A percentile compares a stretch with the other conserved stretches of the same genome.
Evolutionary conservation across 805 yeast genomes (phyloP).

Genomic region (Candida pseudoglaebosa): DNA sequence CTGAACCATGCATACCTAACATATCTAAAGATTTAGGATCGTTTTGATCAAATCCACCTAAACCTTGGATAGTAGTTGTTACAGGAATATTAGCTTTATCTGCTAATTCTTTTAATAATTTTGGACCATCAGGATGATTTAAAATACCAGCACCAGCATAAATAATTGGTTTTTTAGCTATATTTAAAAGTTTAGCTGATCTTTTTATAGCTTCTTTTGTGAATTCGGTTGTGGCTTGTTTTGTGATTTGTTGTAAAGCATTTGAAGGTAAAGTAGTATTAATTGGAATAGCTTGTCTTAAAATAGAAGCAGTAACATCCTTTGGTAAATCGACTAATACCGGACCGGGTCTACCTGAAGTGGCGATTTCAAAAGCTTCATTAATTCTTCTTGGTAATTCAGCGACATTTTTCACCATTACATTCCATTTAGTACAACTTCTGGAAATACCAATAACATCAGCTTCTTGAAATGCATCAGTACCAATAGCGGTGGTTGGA

Average conservation of each 20-base stretch:
- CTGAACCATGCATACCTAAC: slow-evolving; percentile 98
- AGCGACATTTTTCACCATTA: slow-evolving; percentile 92
- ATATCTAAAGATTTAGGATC: slow-evolving; percentile 89
- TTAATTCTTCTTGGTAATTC: slow-evolving; percentile 94
- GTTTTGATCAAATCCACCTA: slow-evolving; percentile 91
- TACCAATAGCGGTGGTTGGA: slow-evolving; percentile 91
- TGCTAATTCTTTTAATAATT: slow-evolving; percentile 72
- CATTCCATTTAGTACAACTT: slow-evolving; percentile 98
- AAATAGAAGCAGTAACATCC: slow-evolving; percentile 92
- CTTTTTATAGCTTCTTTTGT: slow-evolving; percentile 69
- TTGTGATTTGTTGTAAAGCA: slow-evolving; percentile 67
- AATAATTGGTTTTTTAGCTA: slow-evolving; percentile 81
- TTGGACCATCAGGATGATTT: slow-evolving; percentile 77
- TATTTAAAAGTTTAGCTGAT: slow-evolving; percentile 74
- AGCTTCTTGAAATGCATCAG: slow-evolving; percentile 99
- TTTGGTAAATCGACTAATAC: slow-evolving; percentile 96
- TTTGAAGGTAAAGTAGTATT: slow-evolving; percentile 70
- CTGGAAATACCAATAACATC: slow-evolving; percentile 96
- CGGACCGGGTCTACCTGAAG: slow-evolving; percentile 96
- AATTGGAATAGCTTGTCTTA: slow-evolving; percentile 82
- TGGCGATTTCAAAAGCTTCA: slow-evolving; percentile 97
- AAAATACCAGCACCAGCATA: slow-evolving; percentile 92
- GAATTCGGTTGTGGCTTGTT: slow-evolving; percentile 66
- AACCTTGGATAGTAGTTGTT: slow-evolving; percentile 89
- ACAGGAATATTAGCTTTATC: slow-evolving; percentile 93